Percentiles rank a stretch among this genome's conserved stretches.
Evolutionary conservation across 23 red algal genomes (phyloP).

Genomic region (Agarophyton chilense): DNA sequence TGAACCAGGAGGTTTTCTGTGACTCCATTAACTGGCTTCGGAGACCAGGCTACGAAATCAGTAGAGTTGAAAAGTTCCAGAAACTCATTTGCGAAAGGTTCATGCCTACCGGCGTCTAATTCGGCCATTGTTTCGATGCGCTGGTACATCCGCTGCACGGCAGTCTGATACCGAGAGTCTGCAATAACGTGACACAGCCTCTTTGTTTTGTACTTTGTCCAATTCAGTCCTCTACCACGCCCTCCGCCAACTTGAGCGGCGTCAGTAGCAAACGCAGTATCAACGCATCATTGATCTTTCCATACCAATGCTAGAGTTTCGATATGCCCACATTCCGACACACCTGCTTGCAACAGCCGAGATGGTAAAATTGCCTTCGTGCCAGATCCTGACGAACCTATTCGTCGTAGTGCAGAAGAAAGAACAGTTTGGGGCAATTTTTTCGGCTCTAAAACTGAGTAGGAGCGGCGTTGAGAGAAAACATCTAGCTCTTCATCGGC

Average conservation of each 20-base stretch:
- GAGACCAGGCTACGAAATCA: not conserved
- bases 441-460: too few relatives aligned
- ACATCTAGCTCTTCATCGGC: too few relatives aligned
- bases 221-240: not conserved
- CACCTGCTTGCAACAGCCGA: not conserved
- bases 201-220: constrained; percentile 11
- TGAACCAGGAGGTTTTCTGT: too few relatives aligned
- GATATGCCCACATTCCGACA: too few relatives aligned
- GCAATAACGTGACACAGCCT: constrained; percentile 29
- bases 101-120: not conserved
- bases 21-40: too few relatives aligned
- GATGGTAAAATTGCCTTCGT: not conserved
- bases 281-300: too few relatives aligned
- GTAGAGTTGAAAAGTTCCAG: not conserved
- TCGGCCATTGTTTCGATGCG: not conserved
- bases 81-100: constrained; percentile 24
- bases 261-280: too few relatives aligned
- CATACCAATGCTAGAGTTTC: too few relatives aligned
- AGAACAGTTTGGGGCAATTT: not conserved
- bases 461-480: too few relatives aligned
- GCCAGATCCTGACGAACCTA: constrained; percentile 9
- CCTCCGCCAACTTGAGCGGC: too few relatives aligned
- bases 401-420: not conserved
- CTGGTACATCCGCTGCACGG: too few relatives aligned
- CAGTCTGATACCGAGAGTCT: not conserved